A percentile compares a stretch with the other conserved stretches of the same genome.
phyloP scores from a whole-genome alignment of 140 eudicot species.

The Anethum foeniculum region DNA sequence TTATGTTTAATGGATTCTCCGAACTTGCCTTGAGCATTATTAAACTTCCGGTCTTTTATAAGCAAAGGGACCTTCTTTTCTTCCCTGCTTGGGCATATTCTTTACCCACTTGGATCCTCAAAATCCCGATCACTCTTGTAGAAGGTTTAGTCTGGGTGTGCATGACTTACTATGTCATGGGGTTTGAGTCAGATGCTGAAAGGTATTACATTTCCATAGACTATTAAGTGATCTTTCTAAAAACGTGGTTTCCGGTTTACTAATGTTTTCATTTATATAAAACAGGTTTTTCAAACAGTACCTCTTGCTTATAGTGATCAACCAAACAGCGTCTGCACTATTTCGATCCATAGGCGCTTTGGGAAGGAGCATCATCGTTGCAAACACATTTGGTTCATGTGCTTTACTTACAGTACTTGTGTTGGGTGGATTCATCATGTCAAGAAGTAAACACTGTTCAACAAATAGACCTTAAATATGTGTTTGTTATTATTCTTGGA shows the following conservation, averaged over 20 bases:
- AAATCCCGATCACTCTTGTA: constrained; percentile 60
- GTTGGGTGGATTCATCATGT: constrained; percentile 76
- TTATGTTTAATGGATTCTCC: constrained; percentile 79
- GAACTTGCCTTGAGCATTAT: constrained; percentile 71
- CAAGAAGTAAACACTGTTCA: constrained; percentile 48
- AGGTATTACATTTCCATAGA: constrained; percentile 30
- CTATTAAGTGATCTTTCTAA: neutral
- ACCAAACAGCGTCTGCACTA: constrained; percentile 73
- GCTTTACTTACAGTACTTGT: constrained; percentile 62
- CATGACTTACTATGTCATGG: constrained; percentile 70
- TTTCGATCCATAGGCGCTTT: constrained; percentile 67
- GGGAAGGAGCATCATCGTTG: constrained; percentile 74
- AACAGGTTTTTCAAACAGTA: constrained; percentile 62
- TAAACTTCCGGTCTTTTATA: constrained; percentile 81
- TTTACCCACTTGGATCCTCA: constrained; percentile 80
- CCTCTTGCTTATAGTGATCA: constrained; percentile 48
- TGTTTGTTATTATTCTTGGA: neutral
- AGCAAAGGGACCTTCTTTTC: constrained; percentile 81
- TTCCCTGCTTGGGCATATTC: constrained; percentile 93
- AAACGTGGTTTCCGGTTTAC: neutral
- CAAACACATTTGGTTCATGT: constrained; percentile 71
- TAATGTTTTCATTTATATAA: neutral
- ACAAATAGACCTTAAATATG: neutral
- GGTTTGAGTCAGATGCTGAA: constrained; percentile 61
- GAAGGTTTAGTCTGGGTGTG: constrained; percentile 64